Percentiles rank a stretch among this genome's conserved stretches.
These are phyloP conservation scores for Pseudogymnoascus sp. DNA, from an alignment of 2,329 filamentous ascomycete species.

Conservation along the genomic window DNA sequence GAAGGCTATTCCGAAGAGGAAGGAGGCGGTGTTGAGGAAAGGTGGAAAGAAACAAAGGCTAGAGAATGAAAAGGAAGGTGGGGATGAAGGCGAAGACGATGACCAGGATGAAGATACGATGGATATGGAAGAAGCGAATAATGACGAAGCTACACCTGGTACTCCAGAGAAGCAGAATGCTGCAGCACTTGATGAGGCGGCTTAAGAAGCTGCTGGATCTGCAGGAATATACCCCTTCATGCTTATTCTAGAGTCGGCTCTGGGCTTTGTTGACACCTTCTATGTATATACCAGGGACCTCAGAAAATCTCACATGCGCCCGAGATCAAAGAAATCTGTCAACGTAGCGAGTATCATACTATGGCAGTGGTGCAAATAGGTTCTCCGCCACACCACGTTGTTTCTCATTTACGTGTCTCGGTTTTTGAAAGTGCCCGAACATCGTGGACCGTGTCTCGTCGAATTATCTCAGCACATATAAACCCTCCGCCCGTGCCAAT, in stretches of 20 bases:
- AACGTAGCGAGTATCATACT: background rate
- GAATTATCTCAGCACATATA: background rate
- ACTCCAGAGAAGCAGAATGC: background rate
- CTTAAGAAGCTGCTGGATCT: background rate
- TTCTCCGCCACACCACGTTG: background rate
- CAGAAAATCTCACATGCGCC: background rate
- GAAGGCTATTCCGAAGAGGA: constrained; percentile 80
- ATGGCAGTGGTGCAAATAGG: background rate
- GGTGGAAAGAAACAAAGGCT: background rate
- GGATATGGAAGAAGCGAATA: background rate
- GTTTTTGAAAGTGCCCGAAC: background rate
- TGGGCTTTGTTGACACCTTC: background rate
- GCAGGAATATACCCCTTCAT: background rate
- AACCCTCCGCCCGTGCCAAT: too few relatives aligned
- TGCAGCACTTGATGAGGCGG: background rate
- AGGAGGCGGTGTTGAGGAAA: constrained; percentile 62
- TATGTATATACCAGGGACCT: background rate
- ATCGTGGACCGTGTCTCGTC: background rate
- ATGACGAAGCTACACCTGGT: background rate
- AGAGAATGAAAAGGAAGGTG: background rate
- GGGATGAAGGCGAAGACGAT: background rate
- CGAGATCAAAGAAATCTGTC: background rate
- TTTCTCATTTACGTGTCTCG: background rate
- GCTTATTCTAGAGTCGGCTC: background rate
- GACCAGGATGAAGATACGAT: background rate